phyloP scores from a whole-genome alignment of 2,329 filamentous ascomycete species.

The Xylariaceae sp. region DNA sequence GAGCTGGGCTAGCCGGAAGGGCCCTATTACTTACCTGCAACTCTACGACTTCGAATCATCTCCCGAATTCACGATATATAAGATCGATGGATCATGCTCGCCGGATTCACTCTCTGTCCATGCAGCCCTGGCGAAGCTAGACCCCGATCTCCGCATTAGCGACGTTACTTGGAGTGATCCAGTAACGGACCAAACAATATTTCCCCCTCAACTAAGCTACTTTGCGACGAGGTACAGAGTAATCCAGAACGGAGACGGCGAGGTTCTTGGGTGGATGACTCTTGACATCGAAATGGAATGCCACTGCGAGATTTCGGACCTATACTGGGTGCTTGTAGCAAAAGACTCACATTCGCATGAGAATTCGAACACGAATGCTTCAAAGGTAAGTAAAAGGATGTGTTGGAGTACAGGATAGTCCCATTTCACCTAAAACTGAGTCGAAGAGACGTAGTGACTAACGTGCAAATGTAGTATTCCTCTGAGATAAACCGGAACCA shows the following conservation, averaged over 20 bases:
- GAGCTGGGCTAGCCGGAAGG: slow-evolving; percentile 14
- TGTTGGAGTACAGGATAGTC: too few relatives aligned
- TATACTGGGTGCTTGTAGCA: slow-evolving; percentile 6
- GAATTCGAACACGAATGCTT: background rate
- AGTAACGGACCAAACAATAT: background rate
- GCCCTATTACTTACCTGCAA: slow-evolving; percentile 6
- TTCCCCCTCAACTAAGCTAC: slow-evolving; percentile 6
- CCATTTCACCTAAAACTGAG: too few relatives aligned
- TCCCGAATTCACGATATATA: background rate
- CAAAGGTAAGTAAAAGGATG: background rate
- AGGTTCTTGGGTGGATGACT: slow-evolving; percentile 8
- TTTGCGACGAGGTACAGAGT: slow-evolving; percentile 3
- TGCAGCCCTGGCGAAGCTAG: background rate
- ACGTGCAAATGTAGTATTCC: background rate
- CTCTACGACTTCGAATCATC: slow-evolving; percentile 4
- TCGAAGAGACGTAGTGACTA: background rate
- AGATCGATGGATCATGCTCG: background rate
- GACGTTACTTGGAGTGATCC: slow-evolving; percentile 5
- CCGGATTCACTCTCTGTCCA: background rate
- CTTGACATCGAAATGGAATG: background rate
- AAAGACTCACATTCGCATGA: slow-evolving; percentile 2
- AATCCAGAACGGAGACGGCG: background rate
- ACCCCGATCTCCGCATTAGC: background rate
- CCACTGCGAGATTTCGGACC: background rate
- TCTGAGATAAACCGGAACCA: background rate